Conservation (phyloP, 2,329 filamentous ascomycete species). For the Teratosphaeriaceae sp. region DNA sequence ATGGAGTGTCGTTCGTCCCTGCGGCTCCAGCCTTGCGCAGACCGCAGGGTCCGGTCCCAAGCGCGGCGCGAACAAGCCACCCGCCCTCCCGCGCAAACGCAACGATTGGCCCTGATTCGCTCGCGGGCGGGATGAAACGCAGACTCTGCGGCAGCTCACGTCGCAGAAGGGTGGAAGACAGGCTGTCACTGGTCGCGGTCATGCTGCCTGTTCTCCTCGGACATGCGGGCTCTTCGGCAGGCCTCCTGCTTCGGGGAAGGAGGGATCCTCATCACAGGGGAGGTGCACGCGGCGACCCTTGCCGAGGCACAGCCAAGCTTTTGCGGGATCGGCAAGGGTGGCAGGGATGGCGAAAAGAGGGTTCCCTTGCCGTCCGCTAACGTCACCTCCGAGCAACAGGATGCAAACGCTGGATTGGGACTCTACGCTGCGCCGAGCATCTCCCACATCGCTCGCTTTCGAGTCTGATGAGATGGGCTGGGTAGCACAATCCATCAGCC, state of each 20-base stretch:
- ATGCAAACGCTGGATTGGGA: too few relatives aligned
- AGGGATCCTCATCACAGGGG: not conserved
- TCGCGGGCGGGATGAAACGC: slow-evolving; percentile 2
- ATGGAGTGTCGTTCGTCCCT: slow-evolving; percentile 3
- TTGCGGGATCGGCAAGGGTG: not conserved
- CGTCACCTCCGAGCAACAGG: too few relatives aligned
- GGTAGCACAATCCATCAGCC: too few relatives aligned
- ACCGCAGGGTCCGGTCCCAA: not conserved
- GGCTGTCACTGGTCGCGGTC: slow-evolving; percentile 1
- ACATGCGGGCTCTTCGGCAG: too few relatives aligned
- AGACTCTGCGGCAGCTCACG: not conserved
- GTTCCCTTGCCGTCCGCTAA: not conserved
- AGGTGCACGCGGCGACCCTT: not conserved
- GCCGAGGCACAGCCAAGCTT: not conserved
- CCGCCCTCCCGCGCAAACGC: not conserved
- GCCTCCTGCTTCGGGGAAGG: not conserved
- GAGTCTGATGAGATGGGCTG: too few relatives aligned
- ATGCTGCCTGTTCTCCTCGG: not conserved
- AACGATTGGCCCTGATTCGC: not conserved
- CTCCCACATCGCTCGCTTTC: too few relatives aligned
- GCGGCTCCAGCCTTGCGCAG: slow-evolving; percentile 1
- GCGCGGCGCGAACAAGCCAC: slow-evolving; percentile 2
- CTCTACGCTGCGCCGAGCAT: too few relatives aligned
- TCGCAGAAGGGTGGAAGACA: not conserved
- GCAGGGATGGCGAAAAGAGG: not conserved